These are phyloP conservation scores for Populus euphratica DNA, from an alignment of 345 rosid genomes.

Conservation along the genomic window DNA sequence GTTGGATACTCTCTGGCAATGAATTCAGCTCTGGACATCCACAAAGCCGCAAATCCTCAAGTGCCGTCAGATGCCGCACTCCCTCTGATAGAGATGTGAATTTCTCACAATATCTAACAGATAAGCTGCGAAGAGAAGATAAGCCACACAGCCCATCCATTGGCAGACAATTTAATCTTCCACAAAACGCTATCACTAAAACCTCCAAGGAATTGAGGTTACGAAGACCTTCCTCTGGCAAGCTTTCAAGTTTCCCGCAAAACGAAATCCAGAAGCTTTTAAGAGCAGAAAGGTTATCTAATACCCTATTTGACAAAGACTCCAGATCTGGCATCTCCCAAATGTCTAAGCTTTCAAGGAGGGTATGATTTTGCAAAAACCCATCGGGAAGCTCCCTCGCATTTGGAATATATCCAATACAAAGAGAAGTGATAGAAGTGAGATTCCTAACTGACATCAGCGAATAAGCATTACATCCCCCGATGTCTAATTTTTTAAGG, in stretches of 20 bases:
- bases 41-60: fast-evolving
- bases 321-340: background rate
- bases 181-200: background rate
- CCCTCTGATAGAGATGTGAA: background rate
- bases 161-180: background rate
- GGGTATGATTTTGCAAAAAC: background rate
- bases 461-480: background rate
- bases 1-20: background rate
- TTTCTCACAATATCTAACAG: fast-evolving
- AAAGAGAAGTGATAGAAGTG: background rate
- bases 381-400: background rate
- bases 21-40: background rate
- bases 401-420: background rate
- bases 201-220: background rate
- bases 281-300: constrained; percentile 7
- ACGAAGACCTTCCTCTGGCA: constrained; percentile 9
- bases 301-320: constrained; percentile 2
- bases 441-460: background rate
- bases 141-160: background rate
- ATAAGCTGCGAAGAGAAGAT: background rate
- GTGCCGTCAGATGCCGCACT: background rate
- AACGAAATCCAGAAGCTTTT: fast-evolving
- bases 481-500: background rate
- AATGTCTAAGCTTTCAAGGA: background rate
- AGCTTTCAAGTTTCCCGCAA: background rate